Evolutionary conservation across 2,329 filamentous ascomycete species (phyloP), one percentile per base, ranked within the genome.

Genomic region (Lachnellula arida): DNA sequence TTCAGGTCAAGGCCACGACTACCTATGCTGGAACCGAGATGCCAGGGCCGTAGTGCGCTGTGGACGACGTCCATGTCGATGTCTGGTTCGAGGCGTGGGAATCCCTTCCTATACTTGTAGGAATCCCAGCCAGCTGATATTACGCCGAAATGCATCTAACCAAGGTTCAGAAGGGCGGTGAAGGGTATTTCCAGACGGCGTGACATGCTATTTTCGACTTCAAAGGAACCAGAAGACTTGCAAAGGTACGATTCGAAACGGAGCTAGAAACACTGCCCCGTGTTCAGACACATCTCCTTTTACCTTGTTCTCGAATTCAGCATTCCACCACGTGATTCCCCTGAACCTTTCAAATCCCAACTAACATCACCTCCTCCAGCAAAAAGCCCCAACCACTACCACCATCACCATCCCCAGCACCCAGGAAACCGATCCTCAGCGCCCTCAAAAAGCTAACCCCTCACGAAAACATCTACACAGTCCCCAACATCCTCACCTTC

Each of bases 401-500:
- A 37, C 17, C 34, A 11, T 14, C 34, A 11, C 17, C 42, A 19
- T 5, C 39, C 48, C 43, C 49, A 43, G 32, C 46, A 47, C 28
- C 39, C 25, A 54, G 50, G 39, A 58, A 54, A 47, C 53, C 53
- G 39, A 49, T 67, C 3, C 52, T 68, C 7, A 67, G 66, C 23
- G 65, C 62, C 15, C 49, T 71, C 8, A 63, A 60, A 32, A 57
- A 66, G 35, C 54, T 69, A 12, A 70, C 68, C 5, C 68, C 76
- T 8, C 89, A 87, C 70, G 94, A 99, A 74, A 91, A 99, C 69
- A 96, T 99, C 68, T 97, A 96, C 76, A 99, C 91, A 37, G 70
- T 99, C n/a, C 94, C 94, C 42, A 99, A 99, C 70, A 79, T 96
- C 59, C 81, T 99, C 52, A 99, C 94, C 1, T 86, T 93, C 63